phyloP scores from a whole-genome alignment of 73 alveolate species.

The Blepharisma stoltei region DNA sequence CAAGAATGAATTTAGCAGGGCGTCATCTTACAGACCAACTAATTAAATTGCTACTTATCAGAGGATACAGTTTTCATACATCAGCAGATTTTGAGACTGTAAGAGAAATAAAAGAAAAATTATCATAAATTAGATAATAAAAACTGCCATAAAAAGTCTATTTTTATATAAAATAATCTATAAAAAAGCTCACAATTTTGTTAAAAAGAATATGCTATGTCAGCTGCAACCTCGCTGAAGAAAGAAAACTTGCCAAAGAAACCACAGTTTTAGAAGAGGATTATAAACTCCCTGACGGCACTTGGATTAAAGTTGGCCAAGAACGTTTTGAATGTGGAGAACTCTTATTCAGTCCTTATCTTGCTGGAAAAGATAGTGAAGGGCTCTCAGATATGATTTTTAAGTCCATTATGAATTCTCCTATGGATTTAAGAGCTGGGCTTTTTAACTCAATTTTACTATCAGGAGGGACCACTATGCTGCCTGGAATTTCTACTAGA shows the following conservation, averaged over 20 bases:
- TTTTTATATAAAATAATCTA: too few relatives aligned
- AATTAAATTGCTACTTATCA: conserved; percentile 76
- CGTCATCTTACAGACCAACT: conserved; percentile 92
- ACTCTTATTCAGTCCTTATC: conserved; percentile 80
- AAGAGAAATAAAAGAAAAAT: conserved; percentile 89
- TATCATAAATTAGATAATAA: too few relatives aligned
- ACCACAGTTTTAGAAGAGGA: conserved; percentile 88
- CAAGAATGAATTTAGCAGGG: conserved; percentile 95
- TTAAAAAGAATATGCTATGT: too few relatives aligned
- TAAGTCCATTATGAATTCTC: conserved; percentile 71
- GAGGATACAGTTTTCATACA: conserved; percentile 95
- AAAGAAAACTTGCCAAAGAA: conserved; percentile 81
- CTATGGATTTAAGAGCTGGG: conserved; percentile 69
- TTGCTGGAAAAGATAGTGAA: conserved; percentile 71
- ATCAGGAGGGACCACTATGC: conserved; percentile 96
- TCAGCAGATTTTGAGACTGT: conserved; percentile 96
- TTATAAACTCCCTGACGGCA: conserved; percentile 88
- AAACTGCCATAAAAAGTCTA: too few relatives aligned
- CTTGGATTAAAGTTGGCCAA: conserved; percentile 74
- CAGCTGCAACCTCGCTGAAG: conserved; percentile 77
- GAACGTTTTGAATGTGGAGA: conserved; percentile 96
- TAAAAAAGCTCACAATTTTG: too few relatives aligned
- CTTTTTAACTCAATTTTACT: conserved; percentile 54
- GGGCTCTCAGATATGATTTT: conserved; percentile 88
- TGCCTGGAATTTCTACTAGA: conserved; percentile 95